These are phyloP conservation scores for Saksenaea oblongispora DNA, from an alignment of 371 early-diverging fungal species.

Conservation along the genomic window DNA sequence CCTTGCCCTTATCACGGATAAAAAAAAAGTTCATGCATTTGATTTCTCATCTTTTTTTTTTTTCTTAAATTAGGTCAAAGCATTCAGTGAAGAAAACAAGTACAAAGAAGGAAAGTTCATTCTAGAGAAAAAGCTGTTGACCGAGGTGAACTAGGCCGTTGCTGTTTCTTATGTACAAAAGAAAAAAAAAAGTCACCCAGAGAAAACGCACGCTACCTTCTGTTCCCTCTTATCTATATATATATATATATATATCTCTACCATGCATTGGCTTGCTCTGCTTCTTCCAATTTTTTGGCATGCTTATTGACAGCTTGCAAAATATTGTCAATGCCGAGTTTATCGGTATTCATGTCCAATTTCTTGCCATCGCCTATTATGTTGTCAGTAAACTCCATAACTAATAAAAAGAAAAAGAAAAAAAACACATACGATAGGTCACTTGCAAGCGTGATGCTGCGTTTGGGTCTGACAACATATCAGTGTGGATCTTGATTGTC, in stretches of 20 bases:
- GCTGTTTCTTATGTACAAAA: not conserved
- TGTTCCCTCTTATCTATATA: no score
- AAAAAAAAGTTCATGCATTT: not conserved
- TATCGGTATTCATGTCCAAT: slow-evolving; percentile 49
- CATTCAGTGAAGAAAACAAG: slow-evolving; percentile 60
- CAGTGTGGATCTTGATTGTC: slow-evolving; percentile 52
- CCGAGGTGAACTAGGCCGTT: slow-evolving; percentile 4
- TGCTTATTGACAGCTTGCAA: slow-evolving; percentile 58
- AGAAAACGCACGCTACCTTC: not conserved
- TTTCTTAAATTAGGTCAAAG: slow-evolving; percentile 42
- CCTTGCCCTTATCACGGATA: slow-evolving; percentile 1
- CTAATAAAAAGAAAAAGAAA: not conserved
- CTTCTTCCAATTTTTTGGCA: slow-evolving; percentile 62
- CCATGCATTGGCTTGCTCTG: slow-evolving; percentile 58
- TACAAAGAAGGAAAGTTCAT: slow-evolving; percentile 80
- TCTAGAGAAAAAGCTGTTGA: slow-evolving; percentile 46
- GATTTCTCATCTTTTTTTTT: not conserved
- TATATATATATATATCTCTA: slow-evolving; percentile 21
- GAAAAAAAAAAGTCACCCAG: not conserved
- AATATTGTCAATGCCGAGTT: slow-evolving; percentile 55
- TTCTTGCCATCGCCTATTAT: slow-evolving; percentile 58
- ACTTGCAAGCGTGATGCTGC: slow-evolving; percentile 52
- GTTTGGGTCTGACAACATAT: slow-evolving; percentile 47
- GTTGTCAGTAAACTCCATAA: not conserved
- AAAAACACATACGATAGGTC: slow-evolving; percentile 51